Base-by-base conservation (phyloP, 2,329 filamentous ascomycete species). In the Fusarium udum region DNA sequence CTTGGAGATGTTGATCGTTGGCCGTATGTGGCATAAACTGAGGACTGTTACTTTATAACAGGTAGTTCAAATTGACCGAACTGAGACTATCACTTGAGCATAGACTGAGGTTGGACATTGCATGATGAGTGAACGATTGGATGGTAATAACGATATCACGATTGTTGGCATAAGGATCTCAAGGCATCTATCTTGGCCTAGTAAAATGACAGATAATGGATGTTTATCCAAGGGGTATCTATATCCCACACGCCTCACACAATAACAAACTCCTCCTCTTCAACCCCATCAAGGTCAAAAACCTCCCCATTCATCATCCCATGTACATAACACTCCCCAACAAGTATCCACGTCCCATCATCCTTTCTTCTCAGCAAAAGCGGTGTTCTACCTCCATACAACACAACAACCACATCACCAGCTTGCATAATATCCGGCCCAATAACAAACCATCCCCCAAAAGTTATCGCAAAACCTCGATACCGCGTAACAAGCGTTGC, bases 311-410 rank as follows among this genome's bases (percentile, higher is more conserved):
- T 71, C 82, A 83, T 83, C 55, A 83, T 61, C 4, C 82, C 81
- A 62, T 82, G 80, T 6, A 81, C 78, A 64, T 83, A 83, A 40
- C 81, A 83, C 66, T 83, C 81, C 3, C 81, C 80, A 18, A 83
- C 61, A 26, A 83, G 59, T 20, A 60, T 64, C 79, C 80, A 82
- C 7, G 66, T 67, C 2, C 51, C 69, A 0, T 56, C 64, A 1
- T 56, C 56, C 32, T 51, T 53, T 52, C 40, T 70, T 15, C 81
- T 74, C 9, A 83, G 62, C 34, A 81, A 55, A 31, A 80, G 82
- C 12, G 81, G 81, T 4, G 78, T 78, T 49, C 64, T 78, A 1
- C 81, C 81, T 7, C 82, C 82, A 28, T 80, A 76, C 18, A 83
- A 49, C 37, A 83, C 72, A 20, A 74, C 80, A 15, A 83, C 69